Percentiles rank a stretch among this genome's conserved stretches.
These are phyloP conservation scores for Zymoseptoria pseudotritici DNA, from an alignment of 2,329 filamentous ascomycete species.

Conservation along the genomic window DNA sequence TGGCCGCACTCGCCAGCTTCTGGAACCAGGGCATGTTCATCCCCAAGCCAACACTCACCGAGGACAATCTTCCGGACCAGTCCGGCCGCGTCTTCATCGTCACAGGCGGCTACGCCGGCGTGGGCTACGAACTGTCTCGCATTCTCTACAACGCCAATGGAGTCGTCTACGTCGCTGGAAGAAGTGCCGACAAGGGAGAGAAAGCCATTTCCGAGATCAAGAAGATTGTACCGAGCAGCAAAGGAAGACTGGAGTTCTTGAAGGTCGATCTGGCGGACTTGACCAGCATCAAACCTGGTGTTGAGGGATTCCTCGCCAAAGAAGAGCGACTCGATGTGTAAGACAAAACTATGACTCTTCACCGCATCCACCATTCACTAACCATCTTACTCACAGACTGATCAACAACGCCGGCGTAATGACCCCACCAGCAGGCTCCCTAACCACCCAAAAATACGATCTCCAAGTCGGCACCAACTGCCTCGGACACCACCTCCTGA, in stretches of 20 bases:
- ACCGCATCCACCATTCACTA: too few species aligned
- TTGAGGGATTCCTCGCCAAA: slow-evolving; percentile 27
- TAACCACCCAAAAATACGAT: slow-evolving; percentile 28
- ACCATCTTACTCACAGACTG: slow-evolving; percentile 9
- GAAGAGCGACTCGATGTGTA: slow-evolving; percentile 34
- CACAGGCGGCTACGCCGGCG: slow-evolving; percentile 42
- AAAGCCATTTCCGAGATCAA: slow-evolving; percentile 41
- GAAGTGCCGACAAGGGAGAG: slow-evolving; percentile 39
- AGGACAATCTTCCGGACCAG: slow-evolving; percentile 36
- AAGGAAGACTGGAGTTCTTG: slow-evolving; percentile 39
- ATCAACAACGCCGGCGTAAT: slow-evolving; percentile 32
- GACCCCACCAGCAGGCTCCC: slow-evolving; percentile 29
- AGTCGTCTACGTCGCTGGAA: slow-evolving; percentile 50
- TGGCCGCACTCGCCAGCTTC: neutral
- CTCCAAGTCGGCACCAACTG: slow-evolving; percentile 30
- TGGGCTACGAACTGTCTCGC: slow-evolving; percentile 47
- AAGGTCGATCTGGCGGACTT: slow-evolving; percentile 39
- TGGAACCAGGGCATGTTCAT: slow-evolving; percentile 23
- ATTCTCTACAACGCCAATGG: slow-evolving; percentile 49
- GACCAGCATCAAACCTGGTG: slow-evolving; percentile 27
- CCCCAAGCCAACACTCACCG: slow-evolving; percentile 35
- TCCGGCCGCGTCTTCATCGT: slow-evolving; percentile 45
- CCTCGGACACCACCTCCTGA: slow-evolving; percentile 30
- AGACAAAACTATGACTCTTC: neutral
- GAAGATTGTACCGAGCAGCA: slow-evolving; percentile 28